Evolutionary conservation across 208 protist species (phyloP), one percentile per base, ranked within the genome.

Genomic region (Strigomonas culicis): DNA sequence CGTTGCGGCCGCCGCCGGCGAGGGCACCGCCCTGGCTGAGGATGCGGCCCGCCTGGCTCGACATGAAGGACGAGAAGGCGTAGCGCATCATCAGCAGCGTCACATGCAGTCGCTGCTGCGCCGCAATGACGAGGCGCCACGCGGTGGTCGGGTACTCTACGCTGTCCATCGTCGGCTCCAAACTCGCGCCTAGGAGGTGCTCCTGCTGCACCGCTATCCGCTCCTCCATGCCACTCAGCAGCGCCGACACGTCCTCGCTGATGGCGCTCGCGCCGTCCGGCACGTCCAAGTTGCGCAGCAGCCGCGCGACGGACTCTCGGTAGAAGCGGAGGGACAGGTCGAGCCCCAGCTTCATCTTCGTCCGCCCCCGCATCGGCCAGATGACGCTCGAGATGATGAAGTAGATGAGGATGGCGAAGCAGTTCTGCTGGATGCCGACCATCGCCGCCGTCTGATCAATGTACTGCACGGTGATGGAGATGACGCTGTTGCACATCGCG

Each of bases 351-450:
- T 80, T 74, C 61, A 95, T 72, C 72, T 91, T 90, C 28, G 64
- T 79, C 6, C 69, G 68, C 1, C 81, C 82, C 56, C 84, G 79
- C 75, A 91, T 88, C 17, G 88, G 88, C 86, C 88, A 95, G n/a
- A 95, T 49, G 4, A 88, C 39, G 31, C 73, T 88, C 13, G 83
- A 80, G 68, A 95, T 77, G 39, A 81, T 74, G 57, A 95, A 95
- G 72, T 95, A 95, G 36, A 91, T 80, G 47, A 92, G 72, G 63
- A 95, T 88, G 51, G 88, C 82, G 55, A 95, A 95, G 57, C 84
- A 85, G 73, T 92, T 95, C 68, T 95, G 89, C 64, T 95, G 74
- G 58, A 95, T 95, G 72, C 89, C 86, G n/a, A 80, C 72, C 60
- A 92, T 90, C 1, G 89, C 89, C 10, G 73, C 67, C 39, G 44